phyloP scores from a whole-genome alignment of 352 stramenopile species.

The Pythium brassicae region DNA sequence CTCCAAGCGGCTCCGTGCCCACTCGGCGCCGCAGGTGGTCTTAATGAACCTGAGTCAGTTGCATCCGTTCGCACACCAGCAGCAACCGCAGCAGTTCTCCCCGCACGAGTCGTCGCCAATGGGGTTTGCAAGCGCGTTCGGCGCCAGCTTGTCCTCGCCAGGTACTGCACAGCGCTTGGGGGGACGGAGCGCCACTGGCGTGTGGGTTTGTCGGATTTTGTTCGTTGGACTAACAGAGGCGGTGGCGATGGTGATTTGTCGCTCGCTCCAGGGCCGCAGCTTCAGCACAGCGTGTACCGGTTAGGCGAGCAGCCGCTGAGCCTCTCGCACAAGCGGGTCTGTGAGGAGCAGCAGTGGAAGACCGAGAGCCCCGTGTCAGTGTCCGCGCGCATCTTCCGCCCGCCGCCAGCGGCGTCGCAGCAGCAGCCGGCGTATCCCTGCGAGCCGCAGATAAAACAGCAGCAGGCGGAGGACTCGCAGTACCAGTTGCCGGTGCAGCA shows the following conservation, averaged over 20 bases:
- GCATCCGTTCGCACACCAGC: slow-evolving; percentile 17
- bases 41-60: slow-evolving; percentile 17
- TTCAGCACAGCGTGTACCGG: slow-evolving; percentile 26
- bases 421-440: slow-evolving; percentile 23
- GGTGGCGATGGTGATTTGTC: too few relatives aligned
- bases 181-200: too few relatives aligned
- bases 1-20: slow-evolving; percentile 3
- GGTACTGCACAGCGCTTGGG: slow-evolving; percentile 1
- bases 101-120: slow-evolving; percentile 7
- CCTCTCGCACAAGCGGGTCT: slow-evolving; percentile 49
- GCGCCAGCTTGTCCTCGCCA: slow-evolving; percentile 5
- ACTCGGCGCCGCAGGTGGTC: slow-evolving; percentile 2
- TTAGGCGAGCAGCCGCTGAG: slow-evolving; percentile 32
- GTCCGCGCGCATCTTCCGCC: slow-evolving; percentile 50
- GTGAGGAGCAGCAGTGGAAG: slow-evolving; percentile 60
- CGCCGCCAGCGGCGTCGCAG: slow-evolving; percentile 13
- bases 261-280: slow-evolving; percentile 15
- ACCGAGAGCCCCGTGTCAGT: slow-evolving; percentile 63
- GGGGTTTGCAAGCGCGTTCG: slow-evolving; percentile 11
- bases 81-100: slow-evolving; percentile 6
- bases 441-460: slow-evolving; percentile 6
- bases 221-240: too few relatives aligned
- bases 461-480: slow-evolving; percentile 3
- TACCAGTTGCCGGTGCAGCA: too few relatives aligned
- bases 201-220: not conserved